phyloP scores from a whole-genome alignment of 139 green algal genomes.

The Volvox africanus region DNA sequence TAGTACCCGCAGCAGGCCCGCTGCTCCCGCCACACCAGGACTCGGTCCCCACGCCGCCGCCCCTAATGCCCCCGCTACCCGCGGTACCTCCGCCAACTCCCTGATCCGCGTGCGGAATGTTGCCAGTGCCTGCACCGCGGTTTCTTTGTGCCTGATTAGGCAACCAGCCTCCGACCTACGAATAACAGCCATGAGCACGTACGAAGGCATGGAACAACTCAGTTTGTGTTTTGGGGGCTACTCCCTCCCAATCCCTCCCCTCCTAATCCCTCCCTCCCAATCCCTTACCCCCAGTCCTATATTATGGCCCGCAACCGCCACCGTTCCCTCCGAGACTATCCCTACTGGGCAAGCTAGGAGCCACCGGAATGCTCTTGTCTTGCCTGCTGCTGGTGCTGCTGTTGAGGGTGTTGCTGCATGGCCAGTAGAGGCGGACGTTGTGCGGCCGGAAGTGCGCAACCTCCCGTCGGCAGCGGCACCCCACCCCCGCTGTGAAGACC shows the following conservation, averaged over 20 bases:
- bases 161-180: not conserved
- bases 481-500: not conserved
- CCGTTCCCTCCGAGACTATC: too few species aligned
- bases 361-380: not conserved
- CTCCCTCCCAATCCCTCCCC: not conserved
- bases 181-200: not conserved
- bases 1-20: too few species aligned
- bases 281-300: not conserved
- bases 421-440: not conserved
- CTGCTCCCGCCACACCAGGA: not conserved
- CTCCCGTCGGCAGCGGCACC: not conserved
- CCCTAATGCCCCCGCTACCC: not conserved
- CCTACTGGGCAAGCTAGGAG: too few species aligned
- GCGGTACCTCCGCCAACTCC: not conserved
- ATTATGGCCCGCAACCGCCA: not conserved
- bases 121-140: not conserved
- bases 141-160: not conserved
- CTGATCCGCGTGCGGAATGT: not conserved
- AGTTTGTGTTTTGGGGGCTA: too few species aligned
- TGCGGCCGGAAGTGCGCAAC: not conserved
- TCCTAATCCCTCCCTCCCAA: not conserved
- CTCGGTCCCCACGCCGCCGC: not conserved
- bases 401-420: not conserved
- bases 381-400: constrained; percentile 13
- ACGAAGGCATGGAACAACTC: too few species aligned